These are phyloP conservation scores for Salicornia ramosissima DNA, from an alignment of 148 eudicot genomes.

Conservation along the genomic window DNA sequence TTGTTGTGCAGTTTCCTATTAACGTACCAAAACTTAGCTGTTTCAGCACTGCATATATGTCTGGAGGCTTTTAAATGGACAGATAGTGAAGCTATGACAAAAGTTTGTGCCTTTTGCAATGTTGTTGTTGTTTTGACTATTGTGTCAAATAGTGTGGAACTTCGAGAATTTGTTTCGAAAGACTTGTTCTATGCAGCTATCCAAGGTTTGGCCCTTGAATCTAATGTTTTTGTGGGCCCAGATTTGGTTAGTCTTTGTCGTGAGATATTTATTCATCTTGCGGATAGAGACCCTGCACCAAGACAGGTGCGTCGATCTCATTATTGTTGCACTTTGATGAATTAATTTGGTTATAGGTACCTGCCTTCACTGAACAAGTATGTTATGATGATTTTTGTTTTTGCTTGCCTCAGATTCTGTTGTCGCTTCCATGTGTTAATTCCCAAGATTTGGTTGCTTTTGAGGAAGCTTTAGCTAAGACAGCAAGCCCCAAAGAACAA, in stretches of 20 bases:
- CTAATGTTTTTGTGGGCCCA: slow-evolving; percentile 66
- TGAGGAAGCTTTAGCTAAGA: slow-evolving; percentile 90
- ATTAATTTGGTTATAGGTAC: not conserved
- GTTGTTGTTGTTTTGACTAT: slow-evolving; percentile 58
- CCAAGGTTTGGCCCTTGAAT: slow-evolving; percentile 79
- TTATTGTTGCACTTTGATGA: not conserved
- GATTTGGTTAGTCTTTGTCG: slow-evolving; percentile 84
- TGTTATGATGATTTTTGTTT: not conserved
- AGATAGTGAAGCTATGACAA: slow-evolving; percentile 74
- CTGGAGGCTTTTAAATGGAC: slow-evolving; percentile 85
- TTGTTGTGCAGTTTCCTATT: slow-evolving; percentile 56
- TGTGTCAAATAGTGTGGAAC: slow-evolving; percentile 56
- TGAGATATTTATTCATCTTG: slow-evolving; percentile 68
- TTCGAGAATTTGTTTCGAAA: slow-evolving; percentile 70
- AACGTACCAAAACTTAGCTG: slow-evolving; percentile 60
- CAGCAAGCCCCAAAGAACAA: slow-evolving; percentile 90
- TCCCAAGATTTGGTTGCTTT: slow-evolving; percentile 79
- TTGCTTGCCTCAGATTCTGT: slow-evolving; percentile 58
- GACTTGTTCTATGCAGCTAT: slow-evolving; percentile 84
- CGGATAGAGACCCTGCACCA: slow-evolving; percentile 73
- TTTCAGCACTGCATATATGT: slow-evolving; percentile 73
- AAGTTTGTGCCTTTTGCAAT: slow-evolving; percentile 67
- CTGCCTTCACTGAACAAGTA: not conserved
- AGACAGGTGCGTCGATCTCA: slow-evolving; percentile 61
- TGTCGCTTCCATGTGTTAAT: slow-evolving; percentile 68